A percentile compares a stretch with the other conserved stretches of the same genome.
These are phyloP conservation scores for Ramularia endophylla DNA, from an alignment of 2,329 filamentous ascomycete species.

Conservation along the genomic window DNA sequence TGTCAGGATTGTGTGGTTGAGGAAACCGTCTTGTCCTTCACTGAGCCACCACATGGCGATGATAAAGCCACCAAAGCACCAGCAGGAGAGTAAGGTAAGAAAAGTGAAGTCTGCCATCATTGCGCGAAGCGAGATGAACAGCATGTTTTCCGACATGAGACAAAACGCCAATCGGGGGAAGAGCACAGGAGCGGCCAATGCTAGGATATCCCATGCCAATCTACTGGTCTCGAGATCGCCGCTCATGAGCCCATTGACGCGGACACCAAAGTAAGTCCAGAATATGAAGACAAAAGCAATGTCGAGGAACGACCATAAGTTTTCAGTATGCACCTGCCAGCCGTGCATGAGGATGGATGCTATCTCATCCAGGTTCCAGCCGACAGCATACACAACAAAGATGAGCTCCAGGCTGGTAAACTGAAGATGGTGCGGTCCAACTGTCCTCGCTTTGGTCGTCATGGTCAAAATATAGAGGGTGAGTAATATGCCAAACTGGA, in stretches of 20 bases:
- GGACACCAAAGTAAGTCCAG: slow-evolving; percentile 59
- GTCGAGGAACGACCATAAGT: slow-evolving; percentile 83
- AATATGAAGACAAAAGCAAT: slow-evolving; percentile 72
- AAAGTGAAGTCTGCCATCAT: slow-evolving; percentile 86
- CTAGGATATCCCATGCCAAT: slow-evolving; percentile 66
- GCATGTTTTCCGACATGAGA: slow-evolving; percentile 73
- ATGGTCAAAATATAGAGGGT: slow-evolving; percentile 66
- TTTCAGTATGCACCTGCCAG: slow-evolving; percentile 79
- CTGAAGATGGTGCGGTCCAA: slow-evolving; percentile 28
- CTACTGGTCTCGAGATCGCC: slow-evolving; percentile 32
- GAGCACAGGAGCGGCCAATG: slow-evolving; percentile 70
- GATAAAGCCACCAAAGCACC: slow-evolving; percentile 80
- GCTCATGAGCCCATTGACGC: slow-evolving; percentile 57
- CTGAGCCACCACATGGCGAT: slow-evolving; percentile 74
- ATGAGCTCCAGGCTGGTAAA: slow-evolving; percentile 52
- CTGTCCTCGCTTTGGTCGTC: slow-evolving; percentile 56
- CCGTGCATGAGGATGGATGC: slow-evolving; percentile 70
- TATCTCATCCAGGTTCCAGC: slow-evolving; percentile 74
- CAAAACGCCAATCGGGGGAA: slow-evolving; percentile 78
- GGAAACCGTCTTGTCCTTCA: slow-evolving; percentile 45
- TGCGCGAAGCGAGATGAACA: slow-evolving; percentile 72
- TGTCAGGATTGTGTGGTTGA: slow-evolving; percentile 47
- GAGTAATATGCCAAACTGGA: slow-evolving; percentile 67
- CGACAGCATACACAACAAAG: slow-evolving; percentile 68
- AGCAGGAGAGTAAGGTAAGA: slow-evolving; percentile 66